Evolutionary conservation across 1,139 yeast species (phyloP), one percentile per base, ranked within the genome.

Genomic region (Blastobotrys proliferans): DNA sequence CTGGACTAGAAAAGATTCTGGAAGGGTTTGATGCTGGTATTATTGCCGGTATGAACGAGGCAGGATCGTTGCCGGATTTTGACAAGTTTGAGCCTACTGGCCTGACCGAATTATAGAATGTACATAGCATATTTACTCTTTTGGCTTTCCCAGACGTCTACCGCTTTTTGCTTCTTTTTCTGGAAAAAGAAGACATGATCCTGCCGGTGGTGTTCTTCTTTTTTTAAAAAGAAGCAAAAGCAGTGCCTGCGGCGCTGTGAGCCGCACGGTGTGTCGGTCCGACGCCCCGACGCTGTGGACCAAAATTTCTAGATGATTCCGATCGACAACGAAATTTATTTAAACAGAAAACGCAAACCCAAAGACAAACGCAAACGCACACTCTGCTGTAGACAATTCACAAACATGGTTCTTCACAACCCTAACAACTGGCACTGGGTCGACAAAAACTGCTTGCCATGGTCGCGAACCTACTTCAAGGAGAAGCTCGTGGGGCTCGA

Each of bases 391-490:
- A n/a, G n/a, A n/a, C n/a, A n/a, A n/a, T n/a, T n/a, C n/a, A n/a
- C 22, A 6, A 51, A 33, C 43, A 81, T 81, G 87, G 87, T 78
- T 40, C 79, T 81, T 35, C 79, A 79, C 60, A 81, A 81, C 68
- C 87, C 87, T 35, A 81, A 81, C 63, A 81, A 81, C 64, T 81
- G 87, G 98, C 98, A 92, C 73, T 92, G 98, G 98, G 97, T 92
- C 51, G 97, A 92, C 68, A 92, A 92, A 66, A 92, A 92, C 73
- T 92, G 98, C 68, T 75, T 90, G 48, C 81, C 77, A 51, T 92
- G 98, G 98, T 74, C 96, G 11, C 78, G 79, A 50, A 74, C 76
- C 36, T 92, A 90, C 64, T 85, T 92, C 62, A 64, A 69, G 37
- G 74, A 76, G 38, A 74, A 77, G 41, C 67, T 88, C 33, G 68